phyloP scores from a whole-genome alignment of 2,329 filamentous ascomycete species.

The Aspergillus pseudonomiae region DNA sequence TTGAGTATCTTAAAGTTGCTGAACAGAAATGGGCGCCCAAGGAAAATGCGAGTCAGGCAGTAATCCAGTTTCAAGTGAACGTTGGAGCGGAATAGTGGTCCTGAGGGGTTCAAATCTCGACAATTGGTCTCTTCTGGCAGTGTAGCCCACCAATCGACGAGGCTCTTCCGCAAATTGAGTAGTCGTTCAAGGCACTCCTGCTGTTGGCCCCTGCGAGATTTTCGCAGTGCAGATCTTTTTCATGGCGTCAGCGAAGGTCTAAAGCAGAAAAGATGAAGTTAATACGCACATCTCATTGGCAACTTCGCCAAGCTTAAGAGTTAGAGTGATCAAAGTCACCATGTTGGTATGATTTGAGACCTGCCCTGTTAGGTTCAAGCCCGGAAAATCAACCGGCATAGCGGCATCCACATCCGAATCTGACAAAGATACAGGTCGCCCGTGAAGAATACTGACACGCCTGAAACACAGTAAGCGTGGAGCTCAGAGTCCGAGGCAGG shows the following conservation, averaged over 20 bases:
- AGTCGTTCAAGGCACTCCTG: conserved; percentile 45
- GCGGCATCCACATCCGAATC: conserved; percentile 58
- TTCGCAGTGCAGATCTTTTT: conserved; percentile 41
- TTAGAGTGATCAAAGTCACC: conserved; percentile 51
- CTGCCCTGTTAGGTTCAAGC: conserved; percentile 46
- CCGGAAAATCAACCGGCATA: conserved; percentile 52
- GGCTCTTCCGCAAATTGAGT: conserved; percentile 40
- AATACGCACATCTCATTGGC: conserved; percentile 44
- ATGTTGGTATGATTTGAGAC: conserved; percentile 52
- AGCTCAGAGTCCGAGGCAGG: background rate
- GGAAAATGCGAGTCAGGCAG: conserved; percentile 57
- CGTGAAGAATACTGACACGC: conserved; percentile 60
- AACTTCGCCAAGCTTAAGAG: conserved; percentile 43
- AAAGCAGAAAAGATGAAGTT: background rate
- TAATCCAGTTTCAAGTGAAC: conserved; percentile 58
- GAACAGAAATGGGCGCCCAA: conserved; percentile 59
- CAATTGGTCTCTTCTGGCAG: conserved; percentile 44
- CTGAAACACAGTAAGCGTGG: conserved; percentile 32
- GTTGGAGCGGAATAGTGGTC: conserved; percentile 51
- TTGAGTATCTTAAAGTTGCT: conserved; percentile 38
- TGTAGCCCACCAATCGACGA: conserved; percentile 48
- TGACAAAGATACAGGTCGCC: conserved; percentile 57
- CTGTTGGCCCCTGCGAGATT: conserved; percentile 43
- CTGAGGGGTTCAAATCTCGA: conserved; percentile 45
- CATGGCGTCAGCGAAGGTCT: conserved; percentile 25